A percentile compares a stretch with the other conserved stretches of the same genome.
phyloP scores from a whole-genome alignment of 805 yeast species.

The Wickerhamomyces pijperi region DNA sequence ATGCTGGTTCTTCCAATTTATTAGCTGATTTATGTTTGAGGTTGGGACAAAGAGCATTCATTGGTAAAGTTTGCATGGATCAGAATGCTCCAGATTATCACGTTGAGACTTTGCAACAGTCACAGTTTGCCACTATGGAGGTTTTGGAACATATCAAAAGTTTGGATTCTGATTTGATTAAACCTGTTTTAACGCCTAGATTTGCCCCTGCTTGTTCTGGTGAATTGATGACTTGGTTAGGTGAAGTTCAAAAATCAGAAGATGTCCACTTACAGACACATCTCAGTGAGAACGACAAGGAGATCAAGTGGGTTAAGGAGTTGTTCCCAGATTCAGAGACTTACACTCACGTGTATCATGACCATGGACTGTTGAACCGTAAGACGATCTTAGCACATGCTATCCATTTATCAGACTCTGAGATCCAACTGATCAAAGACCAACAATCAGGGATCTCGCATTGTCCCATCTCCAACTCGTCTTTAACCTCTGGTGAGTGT shows the following conservation, averaged over 20 bases:
- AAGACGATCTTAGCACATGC: slow-evolving; percentile 86
- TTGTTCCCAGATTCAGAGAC: slow-evolving; percentile 60
- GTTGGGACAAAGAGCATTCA: slow-evolving; percentile 75
- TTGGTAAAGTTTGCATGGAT: slow-evolving; percentile 95
- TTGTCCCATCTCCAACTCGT: slow-evolving; percentile 87
- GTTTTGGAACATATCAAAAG: slow-evolving; percentile 45
- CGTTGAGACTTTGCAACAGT: slow-evolving; percentile 43
- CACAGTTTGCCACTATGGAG: slow-evolving; percentile 39
- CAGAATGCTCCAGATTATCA: slow-evolving; percentile 67
- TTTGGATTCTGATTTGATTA: slow-evolving; percentile 43
- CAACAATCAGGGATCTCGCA: slow-evolving; percentile 71
- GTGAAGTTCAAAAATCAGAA: slow-evolving; percentile 36
- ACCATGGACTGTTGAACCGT: slow-evolving; percentile 43
- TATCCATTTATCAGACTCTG: slow-evolving; percentile 59
- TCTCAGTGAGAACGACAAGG: slow-evolving; percentile 69
- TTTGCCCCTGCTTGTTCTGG: slow-evolving; percentile 84
- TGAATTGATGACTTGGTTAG: slow-evolving; percentile 51
- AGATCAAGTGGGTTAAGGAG: slow-evolving; percentile 60
- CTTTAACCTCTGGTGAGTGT: slow-evolving; percentile 85
- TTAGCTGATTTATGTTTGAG: slow-evolving; percentile 61
- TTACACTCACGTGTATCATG: slow-evolving; percentile 72
- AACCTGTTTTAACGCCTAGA: slow-evolving; percentile 82
- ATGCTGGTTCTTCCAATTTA: slow-evolving; percentile 60
- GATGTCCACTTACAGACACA: slow-evolving; percentile 79
- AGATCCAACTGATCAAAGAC: slow-evolving; percentile 42